These are phyloP conservation scores for Ceratobasidium sp. DNA, from an alignment of 1,284 basidiomycete species.

Conservation along the genomic window DNA sequence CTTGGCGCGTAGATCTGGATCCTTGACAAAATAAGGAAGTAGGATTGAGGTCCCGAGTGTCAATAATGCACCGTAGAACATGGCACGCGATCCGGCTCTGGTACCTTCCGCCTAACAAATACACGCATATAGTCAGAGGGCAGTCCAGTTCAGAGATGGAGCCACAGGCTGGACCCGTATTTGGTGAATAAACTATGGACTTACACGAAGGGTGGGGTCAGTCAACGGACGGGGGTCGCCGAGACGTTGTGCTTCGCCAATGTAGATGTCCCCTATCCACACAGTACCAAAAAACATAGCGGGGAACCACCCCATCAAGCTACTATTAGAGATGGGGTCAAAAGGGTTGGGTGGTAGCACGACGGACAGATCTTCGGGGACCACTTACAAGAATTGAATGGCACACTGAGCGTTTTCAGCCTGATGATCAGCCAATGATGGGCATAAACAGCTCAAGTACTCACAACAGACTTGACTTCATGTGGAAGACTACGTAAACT, in stretches of 20 bases:
- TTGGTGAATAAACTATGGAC: not conserved
- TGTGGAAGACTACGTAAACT: constrained; percentile 72
- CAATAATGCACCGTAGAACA: constrained; percentile 58
- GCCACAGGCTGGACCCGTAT: not conserved
- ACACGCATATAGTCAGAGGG: constrained; percentile 44
- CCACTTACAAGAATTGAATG: constrained; percentile 84
- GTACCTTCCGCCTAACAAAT: constrained; percentile 54
- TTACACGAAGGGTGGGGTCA: constrained; percentile 42
- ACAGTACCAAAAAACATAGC: constrained; percentile 84
- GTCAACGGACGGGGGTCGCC: constrained; percentile 49
- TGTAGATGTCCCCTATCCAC: constrained; percentile 87
- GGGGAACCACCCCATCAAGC: constrained; percentile 87
- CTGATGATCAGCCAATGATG: not conserved
- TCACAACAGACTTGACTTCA: constrained; percentile 77
- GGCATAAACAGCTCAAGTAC: constrained; percentile 50
- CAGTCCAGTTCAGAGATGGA: not conserved
- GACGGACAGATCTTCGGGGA: constrained; percentile 6
- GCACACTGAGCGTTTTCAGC: constrained; percentile 57
- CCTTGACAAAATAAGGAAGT: constrained; percentile 55
- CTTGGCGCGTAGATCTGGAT: not conserved
- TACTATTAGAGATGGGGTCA: constrained; percentile 52
- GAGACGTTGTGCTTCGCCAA: constrained; percentile 48
- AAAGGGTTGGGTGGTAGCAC: not conserved
- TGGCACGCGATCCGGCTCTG: constrained; percentile 56
- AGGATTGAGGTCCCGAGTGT: constrained; percentile 54